Evolutionary conservation across 768 basidiomycete species (phyloP), one percentile per base, ranked within the genome.

Genomic region (Jaapia argillacea): DNA sequence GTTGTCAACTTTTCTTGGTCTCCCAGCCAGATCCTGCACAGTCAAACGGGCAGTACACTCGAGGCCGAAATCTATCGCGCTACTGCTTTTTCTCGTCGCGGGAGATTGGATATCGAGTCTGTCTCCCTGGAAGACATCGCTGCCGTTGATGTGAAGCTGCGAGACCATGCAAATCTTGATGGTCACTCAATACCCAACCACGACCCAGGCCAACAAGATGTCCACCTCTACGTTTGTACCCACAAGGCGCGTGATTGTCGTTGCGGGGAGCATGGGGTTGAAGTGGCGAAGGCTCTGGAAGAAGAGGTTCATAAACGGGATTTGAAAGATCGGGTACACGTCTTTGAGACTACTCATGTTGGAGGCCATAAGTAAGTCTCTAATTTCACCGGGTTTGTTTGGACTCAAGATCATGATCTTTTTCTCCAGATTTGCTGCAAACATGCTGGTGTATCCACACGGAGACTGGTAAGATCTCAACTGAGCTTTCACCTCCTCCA

Each of bases 191-290:
- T 47, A 33, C 10, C 28, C 10, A 33, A 33, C 51, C 52, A 12
- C 27, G 44, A 54, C 23, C 36, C 35, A 4, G 35, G 38, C 28
- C 6, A 12, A 20, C 21, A 6, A 31, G 45, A 41, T 33, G 45
- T 69, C 37, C 56, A 68, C 49, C 48, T 86, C 14, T 85, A 80
- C 52, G 76, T 91, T 1, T 91, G 88, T 56, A 88, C 86, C 3
- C 88, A 91, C 55, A 77, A 75, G 4, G 67, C 72, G 31, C 71
- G 86, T 40, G 87, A 90, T 55, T 92, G 87, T 60, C 70, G 87
- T 4, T 90, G 88, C 49, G 82, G 81, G 2, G 70, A 81, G 7
- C 69, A 59, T 18, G 87, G 88, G 0, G 69, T 70, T 2, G 65
- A 62, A 7, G 71, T 90, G 5, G 74, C 68, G 2, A 62, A 62